Conservation (phyloP, 306 rosid species). For the Luffa aegyptiaca region DNA sequence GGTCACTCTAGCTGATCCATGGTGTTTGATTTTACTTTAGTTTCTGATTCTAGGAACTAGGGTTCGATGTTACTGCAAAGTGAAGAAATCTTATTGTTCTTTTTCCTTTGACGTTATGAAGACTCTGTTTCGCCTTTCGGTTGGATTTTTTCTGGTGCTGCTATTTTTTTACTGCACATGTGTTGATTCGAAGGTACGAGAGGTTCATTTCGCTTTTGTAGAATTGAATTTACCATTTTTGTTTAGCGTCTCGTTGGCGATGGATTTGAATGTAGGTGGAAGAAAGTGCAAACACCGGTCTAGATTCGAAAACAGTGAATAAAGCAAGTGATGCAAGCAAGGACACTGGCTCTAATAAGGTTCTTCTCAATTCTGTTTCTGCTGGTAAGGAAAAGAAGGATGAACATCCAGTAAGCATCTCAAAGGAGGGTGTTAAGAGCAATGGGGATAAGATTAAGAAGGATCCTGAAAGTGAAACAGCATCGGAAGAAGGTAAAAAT, state of each 20-base stretch:
- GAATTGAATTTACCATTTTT: constrained; percentile 1
- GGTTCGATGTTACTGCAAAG: background rate
- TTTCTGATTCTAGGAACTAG: background rate
- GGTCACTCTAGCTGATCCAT: background rate
- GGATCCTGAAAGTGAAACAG: constrained; percentile 12
- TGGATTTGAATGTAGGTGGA: constrained; percentile 21
- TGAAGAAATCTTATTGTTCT: background rate
- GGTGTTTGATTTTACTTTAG: background rate
- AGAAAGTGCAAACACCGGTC: constrained; percentile 7
- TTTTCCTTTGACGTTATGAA: constrained; percentile 23
- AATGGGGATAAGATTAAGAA: constrained; percentile 10
- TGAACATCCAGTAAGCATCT: constrained; percentile 10
- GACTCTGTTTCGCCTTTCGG: constrained; percentile 19
- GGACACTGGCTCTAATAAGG: background rate
- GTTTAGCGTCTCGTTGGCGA: background rate
- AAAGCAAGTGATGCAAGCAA: constrained; percentile 3
- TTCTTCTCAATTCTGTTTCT: constrained; percentile 4
- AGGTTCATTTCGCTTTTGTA: background rate
- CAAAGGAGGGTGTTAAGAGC: constrained; percentile 5
- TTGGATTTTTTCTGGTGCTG: constrained; percentile 22
- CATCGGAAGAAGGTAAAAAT: background rate
- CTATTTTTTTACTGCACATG: constrained; percentile 15
- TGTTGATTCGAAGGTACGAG: constrained; percentile 25
- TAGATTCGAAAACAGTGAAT: background rate
- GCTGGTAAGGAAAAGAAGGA: constrained; percentile 10